Evolutionary conservation across 805 yeast species (phyloP), one percentile per base, ranked within the genome.

Genomic region (Scheffersomyces stipitis): DNA sequence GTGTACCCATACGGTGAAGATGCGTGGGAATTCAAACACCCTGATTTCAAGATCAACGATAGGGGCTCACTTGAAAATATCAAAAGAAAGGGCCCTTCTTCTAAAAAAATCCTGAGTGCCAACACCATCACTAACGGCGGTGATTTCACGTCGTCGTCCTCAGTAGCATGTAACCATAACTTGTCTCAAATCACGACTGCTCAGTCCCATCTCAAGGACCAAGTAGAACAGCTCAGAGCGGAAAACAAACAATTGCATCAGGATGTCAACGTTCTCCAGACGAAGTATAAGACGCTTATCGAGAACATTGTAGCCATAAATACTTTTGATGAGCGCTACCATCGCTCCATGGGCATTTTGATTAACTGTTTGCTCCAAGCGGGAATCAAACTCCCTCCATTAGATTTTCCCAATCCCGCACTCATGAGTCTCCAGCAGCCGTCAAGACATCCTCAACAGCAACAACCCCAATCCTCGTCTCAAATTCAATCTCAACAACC

Each of bases 11-110:
- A 81, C 51, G 86, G 89, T 27, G 88, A 82, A 38, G 79, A 83
- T 59, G 81, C 90, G 15, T 91, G 98, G 97, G 97, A 91, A 59
- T 91, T 93, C 67, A 80, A 81, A 55, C 98, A 93, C 60, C 95
- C 96, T 0, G 87, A 81, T 46, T 93, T 93, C 61, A 76, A 76
- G 46, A 76, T 78, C 23, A 82, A 86, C 59, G 87, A 87, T 54
- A 73, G 78, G 37, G 83, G 80, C n/a, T 80, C 87, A 8, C 70
- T 95, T 26, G 96, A 90, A 34, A 84, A 86, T 46, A 93, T 93
- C 55, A 87, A 86, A 53, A 67, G 97, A 31, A 90, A 90, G 57
- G 83, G 83, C 0, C 85, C 93, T 4, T 64, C 69, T 12, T 68
- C 71, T 37, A 79, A 76, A 46, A 75, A 78, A 51, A 49, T 50